phyloP scores from a whole-genome alignment of 129 eudicot genomes.

The Lactuca saligna region DNA sequence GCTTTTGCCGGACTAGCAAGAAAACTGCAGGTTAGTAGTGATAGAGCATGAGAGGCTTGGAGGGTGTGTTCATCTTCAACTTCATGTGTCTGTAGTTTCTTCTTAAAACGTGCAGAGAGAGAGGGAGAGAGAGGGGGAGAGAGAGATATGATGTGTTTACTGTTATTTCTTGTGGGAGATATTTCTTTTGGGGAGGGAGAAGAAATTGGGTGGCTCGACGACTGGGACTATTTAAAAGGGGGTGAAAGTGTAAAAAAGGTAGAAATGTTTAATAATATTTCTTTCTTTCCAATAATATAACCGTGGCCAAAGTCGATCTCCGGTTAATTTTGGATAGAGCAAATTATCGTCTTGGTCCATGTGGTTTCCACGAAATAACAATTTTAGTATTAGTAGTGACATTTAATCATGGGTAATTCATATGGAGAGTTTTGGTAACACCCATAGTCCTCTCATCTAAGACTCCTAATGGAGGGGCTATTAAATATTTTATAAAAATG shows the following conservation, averaged over 20 bases:
- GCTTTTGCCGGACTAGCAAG: neutral
- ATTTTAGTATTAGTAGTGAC: too few species aligned
- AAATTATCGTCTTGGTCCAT: too few species aligned
- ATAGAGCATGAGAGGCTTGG: neutral
- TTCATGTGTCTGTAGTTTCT: constrained; percentile 30
- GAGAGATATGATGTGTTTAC: constrained; percentile 14
- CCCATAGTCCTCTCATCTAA: too few species aligned
- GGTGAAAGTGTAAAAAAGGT: neutral
- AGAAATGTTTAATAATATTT: neutral
- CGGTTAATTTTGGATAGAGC: too few species aligned
- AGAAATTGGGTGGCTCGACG: constrained; percentile 31
- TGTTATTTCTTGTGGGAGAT: constrained; percentile 38
- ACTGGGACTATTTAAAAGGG: constrained; percentile 29
- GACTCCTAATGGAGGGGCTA: too few species aligned
- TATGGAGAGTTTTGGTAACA: too few species aligned
- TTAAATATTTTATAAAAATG: too few species aligned
- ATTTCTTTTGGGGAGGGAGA: constrained; percentile 16
- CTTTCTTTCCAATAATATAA: neutral
- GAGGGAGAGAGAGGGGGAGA: constrained; percentile 16
- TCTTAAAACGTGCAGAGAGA: neutral
- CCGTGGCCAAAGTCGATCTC: too few species aligned
- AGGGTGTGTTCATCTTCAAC: constrained; percentile 8
- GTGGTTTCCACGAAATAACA: too few species aligned
- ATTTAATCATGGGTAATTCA: too few species aligned
- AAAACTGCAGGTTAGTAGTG: neutral